Evolutionary conservation across 2,329 filamentous ascomycete species (phyloP).

Genomic region (Neonectria coccinea): DNA sequence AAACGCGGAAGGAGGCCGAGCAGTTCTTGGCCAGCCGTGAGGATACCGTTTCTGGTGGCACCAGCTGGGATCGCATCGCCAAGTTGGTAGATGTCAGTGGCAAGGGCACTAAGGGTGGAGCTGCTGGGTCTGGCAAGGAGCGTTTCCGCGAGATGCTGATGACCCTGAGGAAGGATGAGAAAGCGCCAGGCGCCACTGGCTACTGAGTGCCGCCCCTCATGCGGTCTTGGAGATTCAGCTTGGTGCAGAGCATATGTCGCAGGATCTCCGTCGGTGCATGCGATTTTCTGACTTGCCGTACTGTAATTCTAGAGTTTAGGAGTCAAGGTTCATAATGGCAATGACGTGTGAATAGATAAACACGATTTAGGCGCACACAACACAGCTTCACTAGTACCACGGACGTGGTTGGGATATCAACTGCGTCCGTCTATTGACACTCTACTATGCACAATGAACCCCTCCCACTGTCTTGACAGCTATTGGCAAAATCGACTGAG

Average conservation of each 20-base stretch:
- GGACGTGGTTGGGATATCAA: constrained; percentile 33
- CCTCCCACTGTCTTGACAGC: constrained; percentile 26
- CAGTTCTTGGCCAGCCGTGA: constrained; percentile 90
- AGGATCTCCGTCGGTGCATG: constrained; percentile 38
- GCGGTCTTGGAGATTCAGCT: constrained; percentile 29
- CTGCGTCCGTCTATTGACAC: constrained; percentile 44
- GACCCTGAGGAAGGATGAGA: constrained; percentile 92
- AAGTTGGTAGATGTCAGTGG: constrained; percentile 98
- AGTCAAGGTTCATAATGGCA: constrained; percentile 48
- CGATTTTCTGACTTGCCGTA: constrained; percentile 39
- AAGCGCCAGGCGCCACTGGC: constrained; percentile 76
- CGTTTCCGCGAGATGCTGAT: constrained; percentile 92
- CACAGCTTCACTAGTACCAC: constrained; percentile 19
- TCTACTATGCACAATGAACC: constrained; percentile 39
- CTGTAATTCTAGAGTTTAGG: constrained; percentile 49
- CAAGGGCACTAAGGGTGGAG: constrained; percentile 88
- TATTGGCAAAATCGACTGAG: constrained; percentile 26
- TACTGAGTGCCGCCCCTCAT: constrained; percentile 57
- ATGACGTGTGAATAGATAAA: constrained; percentile 46
- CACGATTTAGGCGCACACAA: constrained; percentile 31
- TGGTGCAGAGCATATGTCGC: constrained; percentile 37
- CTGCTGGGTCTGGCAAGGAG: constrained; percentile 91
- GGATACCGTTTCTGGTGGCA: constrained; percentile 93
- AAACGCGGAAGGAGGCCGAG: constrained; percentile 92
- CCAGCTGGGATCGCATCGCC: constrained; percentile 97